phyloP scores from a whole-genome alignment of 805 yeast species.

The Tanozyma kutaoensis region DNA sequence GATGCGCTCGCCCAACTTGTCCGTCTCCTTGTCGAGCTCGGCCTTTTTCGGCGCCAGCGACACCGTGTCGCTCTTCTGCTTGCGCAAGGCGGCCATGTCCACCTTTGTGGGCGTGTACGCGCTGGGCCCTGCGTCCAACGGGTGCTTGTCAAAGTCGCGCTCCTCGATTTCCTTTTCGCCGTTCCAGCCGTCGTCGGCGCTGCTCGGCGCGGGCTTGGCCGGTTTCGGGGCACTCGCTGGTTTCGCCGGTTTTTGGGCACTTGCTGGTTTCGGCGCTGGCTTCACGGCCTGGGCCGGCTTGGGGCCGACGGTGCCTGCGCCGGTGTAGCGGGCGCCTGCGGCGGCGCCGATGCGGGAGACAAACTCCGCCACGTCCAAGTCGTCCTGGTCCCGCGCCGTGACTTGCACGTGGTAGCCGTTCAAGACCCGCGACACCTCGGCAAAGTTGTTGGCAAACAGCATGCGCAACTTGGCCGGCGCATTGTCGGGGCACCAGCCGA shows the following conservation, averaged over 20 bases:
- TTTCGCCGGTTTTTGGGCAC: too few relatives aligned
- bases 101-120: slow-evolving; percentile 60
- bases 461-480: slow-evolving; percentile 70
- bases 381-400: slow-evolving; percentile 91
- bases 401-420: slow-evolving; percentile 90
- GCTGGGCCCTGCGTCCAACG: slow-evolving; percentile 40
- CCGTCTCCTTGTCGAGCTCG: slow-evolving; percentile 16
- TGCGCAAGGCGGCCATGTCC: slow-evolving; percentile 40
- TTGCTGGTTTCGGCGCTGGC: slow-evolving; percentile 14
- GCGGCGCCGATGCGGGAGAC: slow-evolving; percentile 73
- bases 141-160: slow-evolving; percentile 36
- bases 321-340: slow-evolving; percentile 80
- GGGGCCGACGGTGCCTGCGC: slow-evolving; percentile 1
- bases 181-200: slow-evolving; percentile 55
- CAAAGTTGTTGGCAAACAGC: slow-evolving; percentile 66
- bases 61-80: slow-evolving; percentile 30
- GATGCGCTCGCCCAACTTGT: background rate
- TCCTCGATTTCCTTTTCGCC: slow-evolving; percentile 47
- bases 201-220: too few relatives aligned
- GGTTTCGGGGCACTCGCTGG: too few relatives aligned
- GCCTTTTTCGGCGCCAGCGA: slow-evolving; percentile 22
- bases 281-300: slow-evolving; percentile 13
- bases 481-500: slow-evolving; percentile 97
- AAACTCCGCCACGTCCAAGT: slow-evolving; percentile 68
- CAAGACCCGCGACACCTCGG: slow-evolving; percentile 56